Evolutionary conservation across 345 rosid genomes (phyloP), one percentile per base, ranked within the genome.

Genomic region (Citrus trifoliata): DNA sequence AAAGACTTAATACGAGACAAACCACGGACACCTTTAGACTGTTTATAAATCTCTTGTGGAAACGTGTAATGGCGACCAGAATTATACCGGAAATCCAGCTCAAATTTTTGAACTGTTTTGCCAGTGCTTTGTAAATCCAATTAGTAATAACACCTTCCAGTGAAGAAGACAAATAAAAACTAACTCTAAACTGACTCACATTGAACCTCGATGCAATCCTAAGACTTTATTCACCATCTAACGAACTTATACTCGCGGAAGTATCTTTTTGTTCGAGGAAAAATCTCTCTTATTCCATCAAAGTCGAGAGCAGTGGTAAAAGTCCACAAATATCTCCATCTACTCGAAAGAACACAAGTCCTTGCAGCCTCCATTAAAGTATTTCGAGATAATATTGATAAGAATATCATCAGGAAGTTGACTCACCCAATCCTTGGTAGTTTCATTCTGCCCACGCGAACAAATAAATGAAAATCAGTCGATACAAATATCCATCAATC

Each of bases 321-420:
- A 35, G 48, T 48, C 79, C 79, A 66, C 65, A 76, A n/a, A 24
- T 24, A 76, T 53, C 22, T 76, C 72, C 79, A 76, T 76, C 64
- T 66, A 8, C 14, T 30, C 10, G 72, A 66, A 53, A 66, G 63
- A 14, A 53, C 38, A 33, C 79, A 66, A 51, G 64, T 76, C 59
- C 62, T 48, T 21, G 21, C 79, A 21, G 72, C 79, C 4, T 76
- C 79, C 9, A 9, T 32, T 6, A 66, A 25, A 22, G 40, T 9
- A 55, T n/a, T 8, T 10, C 2, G 46, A 53, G 30, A 55, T 30
- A 5, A 55, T 32, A 22, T 10, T 21, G 2, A 55, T 19, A 56
- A 55, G n/a, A 10, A 55, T 71, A 55, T 71, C 48, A 22, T 55
- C 63, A 1, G 64, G 75, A 10, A 71, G 64, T 71, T 14, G 40